phyloP scores from a whole-genome alignment of 1,284 basidiomycete species.

The Naganishia cerealis region DNA sequence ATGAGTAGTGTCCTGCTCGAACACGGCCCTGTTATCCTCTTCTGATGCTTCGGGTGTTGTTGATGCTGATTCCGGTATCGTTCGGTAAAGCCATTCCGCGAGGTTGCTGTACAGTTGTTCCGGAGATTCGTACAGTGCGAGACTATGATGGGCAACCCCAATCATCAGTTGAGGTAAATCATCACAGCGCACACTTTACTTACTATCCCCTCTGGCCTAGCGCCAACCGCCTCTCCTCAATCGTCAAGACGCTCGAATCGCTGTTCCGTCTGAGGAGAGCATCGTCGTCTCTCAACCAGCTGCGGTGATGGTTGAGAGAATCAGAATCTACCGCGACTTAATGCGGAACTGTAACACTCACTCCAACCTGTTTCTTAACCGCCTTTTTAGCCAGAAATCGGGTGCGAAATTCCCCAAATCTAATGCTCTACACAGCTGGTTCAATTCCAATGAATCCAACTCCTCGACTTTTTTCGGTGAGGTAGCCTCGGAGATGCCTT shows the following conservation, averaged over 20 bases:
- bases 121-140: constrained; percentile 23
- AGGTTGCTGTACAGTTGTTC: constrained; percentile 27
- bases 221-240: constrained; percentile 34
- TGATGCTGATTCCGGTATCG: constrained; percentile 24
- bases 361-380: constrained; percentile 28
- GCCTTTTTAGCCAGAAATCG: constrained; percentile 17
- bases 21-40: background rate
- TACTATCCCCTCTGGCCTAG: constrained; percentile 33
- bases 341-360: background rate
- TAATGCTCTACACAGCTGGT: constrained; percentile 30
- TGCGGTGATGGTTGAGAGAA: background rate
- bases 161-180: background rate
- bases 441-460: constrained; percentile 17
- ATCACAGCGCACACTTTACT: background rate
- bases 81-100: constrained; percentile 26
- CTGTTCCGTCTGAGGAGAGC: constrained; percentile 13
- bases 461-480: constrained; percentile 4
- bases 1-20: constrained; percentile 10
- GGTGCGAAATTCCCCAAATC: constrained; percentile 34
- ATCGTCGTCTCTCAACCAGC: constrained; percentile 30
- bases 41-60: background rate
- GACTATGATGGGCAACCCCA: background rate
- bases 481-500: background rate
- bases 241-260: constrained; percentile 18
- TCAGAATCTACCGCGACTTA: background rate